phyloP scores from a whole-genome alignment of 257 asterid species.

The Rhazya stricta region DNA sequence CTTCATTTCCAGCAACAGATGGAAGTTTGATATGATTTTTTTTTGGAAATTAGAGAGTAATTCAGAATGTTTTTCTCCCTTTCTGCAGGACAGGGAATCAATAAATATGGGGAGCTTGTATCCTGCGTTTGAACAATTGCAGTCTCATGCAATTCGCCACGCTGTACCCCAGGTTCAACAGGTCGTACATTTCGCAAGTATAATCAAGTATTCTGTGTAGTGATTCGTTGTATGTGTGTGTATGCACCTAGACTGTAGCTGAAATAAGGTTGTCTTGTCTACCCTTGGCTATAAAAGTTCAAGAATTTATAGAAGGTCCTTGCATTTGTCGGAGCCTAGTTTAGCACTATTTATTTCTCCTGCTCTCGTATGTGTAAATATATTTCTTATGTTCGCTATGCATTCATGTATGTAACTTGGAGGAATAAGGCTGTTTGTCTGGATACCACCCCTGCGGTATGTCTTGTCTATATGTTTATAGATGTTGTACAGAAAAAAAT shows the following conservation, averaged over 20 bases:
- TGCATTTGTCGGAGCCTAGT: neutral
- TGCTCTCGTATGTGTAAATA: neutral
- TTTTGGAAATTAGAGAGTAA: neutral
- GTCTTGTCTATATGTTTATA: neutral
- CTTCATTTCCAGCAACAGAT: neutral
- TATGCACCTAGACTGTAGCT: neutral
- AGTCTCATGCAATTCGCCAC: slow-evolving; percentile 51
- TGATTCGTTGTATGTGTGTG: neutral
- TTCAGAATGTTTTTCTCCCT: neutral
- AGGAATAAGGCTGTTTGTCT: neutral
- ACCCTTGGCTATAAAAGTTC: neutral
- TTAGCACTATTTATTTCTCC: neutral
- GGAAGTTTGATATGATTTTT: neutral
- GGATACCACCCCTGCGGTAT: neutral
- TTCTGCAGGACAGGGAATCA: slow-evolving; percentile 57
- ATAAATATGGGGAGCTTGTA: slow-evolving; percentile 48
- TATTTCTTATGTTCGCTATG: neutral
- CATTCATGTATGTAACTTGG: neutral
- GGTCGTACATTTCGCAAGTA: slow-evolving; percentile 19
- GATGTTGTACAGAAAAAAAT: neutral
- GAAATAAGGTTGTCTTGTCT: neutral
- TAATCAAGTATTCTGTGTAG: neutral
- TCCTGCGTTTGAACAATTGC: slow-evolving; percentile 58
- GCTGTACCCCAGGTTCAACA: slow-evolving; percentile 53
- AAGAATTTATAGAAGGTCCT: neutral